These are phyloP conservation scores for Rhodotorula taiwanensis DNA, from an alignment of 768 basidiomycete genomes.

Conservation along the genomic window DNA sequence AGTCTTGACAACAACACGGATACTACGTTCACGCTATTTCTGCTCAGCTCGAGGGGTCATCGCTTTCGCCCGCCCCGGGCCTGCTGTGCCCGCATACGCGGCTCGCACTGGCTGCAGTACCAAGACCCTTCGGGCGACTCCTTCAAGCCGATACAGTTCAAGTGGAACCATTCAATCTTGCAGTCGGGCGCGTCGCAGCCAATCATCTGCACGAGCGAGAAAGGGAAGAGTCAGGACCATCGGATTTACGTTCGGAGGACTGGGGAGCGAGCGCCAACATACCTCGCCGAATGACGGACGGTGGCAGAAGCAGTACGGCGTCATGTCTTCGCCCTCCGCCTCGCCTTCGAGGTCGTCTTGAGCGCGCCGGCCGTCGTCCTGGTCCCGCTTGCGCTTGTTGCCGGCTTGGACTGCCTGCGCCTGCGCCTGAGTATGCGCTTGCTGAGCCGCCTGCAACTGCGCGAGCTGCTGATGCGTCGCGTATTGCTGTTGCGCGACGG, in stretches of 20 bases:
- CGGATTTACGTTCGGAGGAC: neutral
- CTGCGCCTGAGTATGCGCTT: constrained; percentile 10
- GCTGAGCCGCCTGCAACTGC: constrained; percentile 14
- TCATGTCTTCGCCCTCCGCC: constrained; percentile 34
- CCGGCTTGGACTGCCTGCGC: constrained; percentile 47
- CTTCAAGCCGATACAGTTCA: constrained; percentile 36
- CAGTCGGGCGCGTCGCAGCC: constrained; percentile 37
- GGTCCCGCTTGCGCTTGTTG: constrained; percentile 51
- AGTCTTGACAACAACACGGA: too few species aligned
- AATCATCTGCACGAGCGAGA: constrained; percentile 30
- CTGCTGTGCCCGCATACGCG: constrained; percentile 13
- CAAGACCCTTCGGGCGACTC: constrained; percentile 31
- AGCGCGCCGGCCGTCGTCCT: constrained; percentile 43
- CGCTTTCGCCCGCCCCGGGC: constrained; percentile 1
- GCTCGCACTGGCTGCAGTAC: constrained; percentile 29
- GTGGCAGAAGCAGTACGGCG: constrained; percentile 38
- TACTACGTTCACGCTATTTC: too few species aligned
- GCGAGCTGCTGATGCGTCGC: neutral
- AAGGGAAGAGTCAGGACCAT: neutral
- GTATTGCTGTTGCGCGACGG: constrained; percentile 5
- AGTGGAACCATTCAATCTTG: constrained; percentile 39
- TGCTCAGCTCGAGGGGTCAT: too few species aligned
- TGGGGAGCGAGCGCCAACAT: neutral
- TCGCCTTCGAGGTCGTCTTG: constrained; percentile 41
- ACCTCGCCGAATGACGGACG: constrained; percentile 37